Base-by-base conservation (phyloP, 805 yeast genomes). In the Cyberlindnera galapagoensis region DNA sequence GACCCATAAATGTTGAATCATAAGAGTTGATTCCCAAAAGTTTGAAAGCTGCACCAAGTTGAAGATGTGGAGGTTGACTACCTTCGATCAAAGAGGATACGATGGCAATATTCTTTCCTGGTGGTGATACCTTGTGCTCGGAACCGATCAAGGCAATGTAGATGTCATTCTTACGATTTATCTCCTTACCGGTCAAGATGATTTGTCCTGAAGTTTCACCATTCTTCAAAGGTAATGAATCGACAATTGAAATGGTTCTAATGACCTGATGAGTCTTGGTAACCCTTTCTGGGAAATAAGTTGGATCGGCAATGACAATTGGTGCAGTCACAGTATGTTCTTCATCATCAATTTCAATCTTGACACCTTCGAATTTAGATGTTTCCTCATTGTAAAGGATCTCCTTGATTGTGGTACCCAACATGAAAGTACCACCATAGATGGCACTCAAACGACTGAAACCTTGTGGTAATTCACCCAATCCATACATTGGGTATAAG, bases 391-490 rank as follows among this genome's bases (percentile, higher is more conserved):
- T 76, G 58, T 79, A 88, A 31, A 83, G 67, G 13, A 88, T 71
- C 62, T 90, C 95, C 40, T 92, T 95, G 42, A 92, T 77, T 29
- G 97, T 96, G 20, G 95, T 90, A 56, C 87, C 95, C 54, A 92
- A 74, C 98, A 92, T 92, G 57, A 87, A 92, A 13, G 97, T 90
- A 52, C 98, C 98, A 43, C 98, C 98, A 54, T 92, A 87, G 45
- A 92, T 90, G 17, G 98, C 98, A 32, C 94, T 80, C 40, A 92
- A 74, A 57, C 98, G 74, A 9, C 97, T 97, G 65, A 92, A 92
- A 7, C 97, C 98, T 63, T 92, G 98, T n/a, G 98, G 98, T 39
- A 92, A 69, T 60, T 92, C 98, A 32, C 98, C 98, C 37, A 92
- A 71, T 7, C 98, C 98, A 54, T 92, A 92, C 51, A 90, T 67